Conservation (phyloP, 257 asterid species). For the Penstemon davidsonii region DNA sequence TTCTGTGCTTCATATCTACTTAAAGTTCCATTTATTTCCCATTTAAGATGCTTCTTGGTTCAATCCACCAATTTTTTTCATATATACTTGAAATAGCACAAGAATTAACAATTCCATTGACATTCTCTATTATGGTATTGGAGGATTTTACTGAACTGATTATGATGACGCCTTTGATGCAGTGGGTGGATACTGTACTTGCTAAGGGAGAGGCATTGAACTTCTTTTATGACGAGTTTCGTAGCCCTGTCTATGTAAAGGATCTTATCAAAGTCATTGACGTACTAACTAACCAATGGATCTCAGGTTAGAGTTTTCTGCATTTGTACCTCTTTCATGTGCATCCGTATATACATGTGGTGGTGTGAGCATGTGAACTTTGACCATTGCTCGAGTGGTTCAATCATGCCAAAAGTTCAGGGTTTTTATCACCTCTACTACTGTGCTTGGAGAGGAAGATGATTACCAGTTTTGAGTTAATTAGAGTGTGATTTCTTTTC, state of each 20-base stretch:
- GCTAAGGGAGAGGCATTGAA: slow-evolving; percentile 65
- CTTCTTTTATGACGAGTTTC: slow-evolving; percentile 84
- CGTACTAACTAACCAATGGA: slow-evolving; percentile 53
- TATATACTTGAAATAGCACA: not conserved
- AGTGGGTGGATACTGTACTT: slow-evolving; percentile 92
- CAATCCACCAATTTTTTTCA: not conserved
- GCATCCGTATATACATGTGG: not conserved
- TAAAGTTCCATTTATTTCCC: not conserved
- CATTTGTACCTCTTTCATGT: slow-evolving; percentile 8
- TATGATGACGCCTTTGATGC: slow-evolving; percentile 31
- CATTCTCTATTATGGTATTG: slow-evolving; percentile 8
- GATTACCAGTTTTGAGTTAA: too few relatives aligned
- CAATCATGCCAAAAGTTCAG: not conserved
- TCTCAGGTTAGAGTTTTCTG: slow-evolving; percentile 65
- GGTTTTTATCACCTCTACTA: not conserved
- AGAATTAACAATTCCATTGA: slow-evolving; percentile 2
- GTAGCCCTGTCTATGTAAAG: slow-evolving; percentile 89
- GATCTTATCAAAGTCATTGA: slow-evolving; percentile 65
- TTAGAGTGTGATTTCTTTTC: not conserved
- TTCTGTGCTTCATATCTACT: not conserved
- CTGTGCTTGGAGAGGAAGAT: not conserved
- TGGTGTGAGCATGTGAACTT: slow-evolving; percentile 5
- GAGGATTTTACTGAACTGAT: slow-evolving; percentile 16
- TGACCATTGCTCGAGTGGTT: not conserved
- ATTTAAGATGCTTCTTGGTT: not conserved